Percentiles rank a stretch among this genome's conserved stretches.
Evolutionary conservation across 2,329 filamentous ascomycete genomes (phyloP).

Genomic region (Calonectria montana): DNA sequence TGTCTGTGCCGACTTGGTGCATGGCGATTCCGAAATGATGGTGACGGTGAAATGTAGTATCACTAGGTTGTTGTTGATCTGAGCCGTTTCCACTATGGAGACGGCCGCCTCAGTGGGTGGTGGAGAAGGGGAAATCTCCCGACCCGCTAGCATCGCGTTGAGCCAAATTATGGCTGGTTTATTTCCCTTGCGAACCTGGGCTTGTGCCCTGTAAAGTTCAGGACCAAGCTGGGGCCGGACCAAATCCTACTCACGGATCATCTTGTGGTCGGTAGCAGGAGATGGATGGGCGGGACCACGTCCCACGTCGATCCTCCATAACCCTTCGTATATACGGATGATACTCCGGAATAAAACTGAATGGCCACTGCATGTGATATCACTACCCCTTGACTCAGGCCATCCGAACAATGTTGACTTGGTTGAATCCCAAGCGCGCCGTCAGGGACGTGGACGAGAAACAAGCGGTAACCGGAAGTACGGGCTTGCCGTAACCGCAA

Average conservation of each 20-base stretch:
- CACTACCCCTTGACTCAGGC: background rate
- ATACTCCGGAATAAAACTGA: background rate
- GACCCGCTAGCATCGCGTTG: background rate
- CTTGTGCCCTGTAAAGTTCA: background rate
- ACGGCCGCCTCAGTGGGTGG: background rate
- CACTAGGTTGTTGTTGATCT: background rate
- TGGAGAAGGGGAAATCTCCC: conserved; percentile 5
- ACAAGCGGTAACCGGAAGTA: conserved; percentile 4
- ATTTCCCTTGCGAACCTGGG: conserved; percentile 2
- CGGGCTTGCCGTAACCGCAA: conserved; percentile 9
- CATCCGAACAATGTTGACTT: background rate
- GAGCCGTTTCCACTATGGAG: conserved; percentile 7
- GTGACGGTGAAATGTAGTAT: conserved; percentile 1
- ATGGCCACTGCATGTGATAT: conserved; percentile 12
- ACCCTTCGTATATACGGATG: background rate
- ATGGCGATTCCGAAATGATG: background rate
- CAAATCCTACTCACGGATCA: conserved; percentile 14
- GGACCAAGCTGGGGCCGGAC: background rate
- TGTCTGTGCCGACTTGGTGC: conserved; percentile 4
- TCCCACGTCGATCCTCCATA: conserved; percentile 19
- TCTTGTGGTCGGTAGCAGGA: conserved; percentile 2
- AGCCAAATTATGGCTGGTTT: conserved; percentile 7
- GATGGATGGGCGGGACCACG: conserved; percentile 8
- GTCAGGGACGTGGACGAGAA: background rate
- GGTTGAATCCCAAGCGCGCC: background rate